Evolutionary conservation across 345 rosid species (phyloP).

Genomic region (Eucalyptus paniculata): DNA sequence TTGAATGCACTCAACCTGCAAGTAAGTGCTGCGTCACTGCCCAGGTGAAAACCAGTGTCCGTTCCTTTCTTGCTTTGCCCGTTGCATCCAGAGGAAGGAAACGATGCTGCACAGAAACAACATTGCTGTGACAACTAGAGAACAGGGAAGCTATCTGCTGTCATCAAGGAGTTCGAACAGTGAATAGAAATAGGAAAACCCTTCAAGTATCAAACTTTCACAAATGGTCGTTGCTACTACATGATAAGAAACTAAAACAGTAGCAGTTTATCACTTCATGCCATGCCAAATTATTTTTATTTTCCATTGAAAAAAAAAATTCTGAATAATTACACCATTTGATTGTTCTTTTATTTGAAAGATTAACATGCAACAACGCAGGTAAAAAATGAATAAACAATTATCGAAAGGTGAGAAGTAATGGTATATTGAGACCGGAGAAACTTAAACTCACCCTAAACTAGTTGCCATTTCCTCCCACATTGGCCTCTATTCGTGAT

Average conservation of each 20-base stretch:
- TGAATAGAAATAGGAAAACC: not conserved
- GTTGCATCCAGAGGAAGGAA: not conserved
- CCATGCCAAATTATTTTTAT: not conserved
- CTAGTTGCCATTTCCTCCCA: not conserved
- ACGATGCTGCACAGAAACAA: not conserved
- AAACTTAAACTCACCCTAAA: not conserved
- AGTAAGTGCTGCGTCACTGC: not conserved
- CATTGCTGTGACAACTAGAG: not conserved
- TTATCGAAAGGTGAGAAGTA: not conserved
- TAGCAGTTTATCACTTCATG: not conserved
- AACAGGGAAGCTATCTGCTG: not conserved
- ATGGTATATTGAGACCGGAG: not conserved
- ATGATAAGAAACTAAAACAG: not conserved
- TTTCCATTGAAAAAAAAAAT: not conserved
- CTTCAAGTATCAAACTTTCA: not conserved
- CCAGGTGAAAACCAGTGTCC: not conserved
- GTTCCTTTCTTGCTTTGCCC: not conserved
- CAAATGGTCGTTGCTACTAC: not conserved
- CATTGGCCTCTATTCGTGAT: not conserved
- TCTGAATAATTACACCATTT: not conserved
- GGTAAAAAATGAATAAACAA: not conserved
- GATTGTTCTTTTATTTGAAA: not conserved
- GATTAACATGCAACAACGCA: not conserved
- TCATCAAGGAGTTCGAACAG: not conserved
- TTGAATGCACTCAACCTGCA: not conserved